phyloP scores from a whole-genome alignment of 2,329 filamentous ascomycete genomes.

The Clonostachys sp. region DNA sequence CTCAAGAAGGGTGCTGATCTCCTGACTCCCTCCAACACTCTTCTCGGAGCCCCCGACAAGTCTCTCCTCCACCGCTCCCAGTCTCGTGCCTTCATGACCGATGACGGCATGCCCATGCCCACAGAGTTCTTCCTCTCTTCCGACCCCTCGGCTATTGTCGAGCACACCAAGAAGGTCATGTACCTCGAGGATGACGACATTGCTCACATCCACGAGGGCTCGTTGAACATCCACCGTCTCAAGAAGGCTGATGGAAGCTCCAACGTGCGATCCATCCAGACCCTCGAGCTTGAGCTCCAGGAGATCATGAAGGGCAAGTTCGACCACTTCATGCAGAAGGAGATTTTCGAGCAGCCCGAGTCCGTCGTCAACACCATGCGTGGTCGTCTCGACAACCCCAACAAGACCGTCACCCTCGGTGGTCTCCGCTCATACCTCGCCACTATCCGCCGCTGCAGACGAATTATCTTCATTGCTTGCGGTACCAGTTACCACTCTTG shows the following conservation, averaged over 20 bases:
- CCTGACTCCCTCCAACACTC: slow-evolving; percentile 52
- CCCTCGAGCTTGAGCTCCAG: slow-evolving; percentile 96
- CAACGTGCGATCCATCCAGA: slow-evolving; percentile 97
- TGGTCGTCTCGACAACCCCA: slow-evolving; percentile 88
- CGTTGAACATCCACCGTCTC: slow-evolving; percentile 96
- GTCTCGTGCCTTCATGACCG: slow-evolving; percentile 97
- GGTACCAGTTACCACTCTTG: slow-evolving; percentile 98
- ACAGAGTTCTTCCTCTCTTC: slow-evolving; percentile 99
- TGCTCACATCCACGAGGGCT: slow-evolving; percentile 98
- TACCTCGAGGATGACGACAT: slow-evolving; percentile 99
- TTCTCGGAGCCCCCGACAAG: slow-evolving; percentile 92
- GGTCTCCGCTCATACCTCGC: slow-evolving; percentile 93
- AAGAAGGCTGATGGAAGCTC: slow-evolving; percentile 95
- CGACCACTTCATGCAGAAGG: slow-evolving; percentile 99
- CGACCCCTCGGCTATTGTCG: slow-evolving; percentile 95
- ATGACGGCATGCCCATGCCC: slow-evolving; percentile 95
- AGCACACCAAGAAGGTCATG: slow-evolving; percentile 99
- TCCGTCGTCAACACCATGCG: slow-evolving; percentile 99
- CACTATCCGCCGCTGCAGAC: slow-evolving; percentile 92
- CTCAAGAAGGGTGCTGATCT: slow-evolving; percentile 83
- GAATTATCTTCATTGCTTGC: slow-evolving; percentile 98
- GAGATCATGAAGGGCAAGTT: slow-evolving; percentile 99
- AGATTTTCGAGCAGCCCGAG: slow-evolving; percentile 99
- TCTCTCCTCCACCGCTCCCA: slow-evolving; percentile 97
- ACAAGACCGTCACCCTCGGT: slow-evolving; percentile 94